Evolutionary conservation across 805 yeast species (phyloP).

Genomic region (Myxozyma nipponensis): DNA sequence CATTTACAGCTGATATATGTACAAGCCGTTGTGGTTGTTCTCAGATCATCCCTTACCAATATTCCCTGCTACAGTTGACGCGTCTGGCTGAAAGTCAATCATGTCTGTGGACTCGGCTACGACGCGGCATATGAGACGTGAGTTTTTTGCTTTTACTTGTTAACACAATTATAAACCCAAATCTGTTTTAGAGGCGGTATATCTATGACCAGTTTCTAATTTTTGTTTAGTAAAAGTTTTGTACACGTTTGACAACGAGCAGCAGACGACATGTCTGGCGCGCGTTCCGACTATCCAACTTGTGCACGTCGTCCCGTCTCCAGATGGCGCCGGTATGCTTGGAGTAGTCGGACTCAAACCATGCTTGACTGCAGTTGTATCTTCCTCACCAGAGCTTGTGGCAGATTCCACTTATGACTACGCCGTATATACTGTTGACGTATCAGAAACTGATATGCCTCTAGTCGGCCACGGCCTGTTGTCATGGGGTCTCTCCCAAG

Average conservation of each 20-base stretch:
- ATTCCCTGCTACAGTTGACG: too few relatives aligned
- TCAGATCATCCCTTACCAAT: too few relatives aligned
- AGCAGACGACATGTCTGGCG: conserved; percentile 37
- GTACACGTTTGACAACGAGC: conserved; percentile 38
- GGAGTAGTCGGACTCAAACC: conserved; percentile 36
- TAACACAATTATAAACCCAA: not conserved
- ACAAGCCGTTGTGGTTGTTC: too few relatives aligned
- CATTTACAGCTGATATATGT: too few relatives aligned
- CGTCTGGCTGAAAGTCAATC: too few relatives aligned
- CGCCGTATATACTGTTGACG: conserved; percentile 42
- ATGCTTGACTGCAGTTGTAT: conserved; percentile 37
- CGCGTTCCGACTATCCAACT: conserved; percentile 29
- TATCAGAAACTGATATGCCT: conserved; percentile 39
- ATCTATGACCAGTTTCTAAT: not conserved
- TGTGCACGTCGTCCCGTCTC: conserved; percentile 30
- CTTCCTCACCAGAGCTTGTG: conserved; percentile 39
- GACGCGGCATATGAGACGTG: not conserved
- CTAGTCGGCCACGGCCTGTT: conserved; percentile 42
- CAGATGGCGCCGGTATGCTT: conserved; percentile 18
- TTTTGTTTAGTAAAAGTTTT: conserved; percentile 35
- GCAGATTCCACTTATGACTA: conserved; percentile 36
- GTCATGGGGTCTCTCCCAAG: conserved; percentile 28
- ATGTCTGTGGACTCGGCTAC: not conserved
- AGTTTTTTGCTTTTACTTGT: not conserved
- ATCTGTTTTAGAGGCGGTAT: not conserved